Base-by-base conservation (phyloP, 1,139 yeast genomes). In the Pichia terricola region DNA sequence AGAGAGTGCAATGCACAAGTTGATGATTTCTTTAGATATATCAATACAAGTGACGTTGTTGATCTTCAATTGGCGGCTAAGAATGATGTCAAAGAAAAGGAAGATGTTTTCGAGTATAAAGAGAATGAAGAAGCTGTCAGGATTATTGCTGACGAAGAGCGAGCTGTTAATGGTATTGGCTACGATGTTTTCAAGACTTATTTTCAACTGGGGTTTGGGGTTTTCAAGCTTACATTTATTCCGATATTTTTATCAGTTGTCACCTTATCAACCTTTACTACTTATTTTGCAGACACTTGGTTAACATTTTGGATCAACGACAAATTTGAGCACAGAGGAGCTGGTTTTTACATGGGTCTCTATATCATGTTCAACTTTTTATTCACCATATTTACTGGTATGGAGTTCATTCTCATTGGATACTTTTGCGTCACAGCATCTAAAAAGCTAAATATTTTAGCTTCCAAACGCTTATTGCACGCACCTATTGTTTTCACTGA, bases 401-500 rank as follows among this genome's bases (percentile, higher is more conserved):
- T 68, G 53, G 69, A 75, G 45, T 79, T 74, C 57, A 56, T 66
- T 34, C 48, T 69, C 40, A 61, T 79, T 57, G 44, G 46, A 22
- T 46, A 43, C 10, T 45, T 49, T 58, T 70, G 87, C 3, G 73
- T 81, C 40, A 70, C 72, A 47, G 89, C 84, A 0, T 77, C 88
- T 1, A 75, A 67, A 46, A 69, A 64, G 38, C 61, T 82, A 38
- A 89, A 82, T 59, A 73, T 75, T 50, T 65, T 60, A 30, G 79
- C 82, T 86, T 82, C 84, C 0, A 53, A 54, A 7, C 64, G 81
- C 37, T 84, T 82, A 16, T 61, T 81, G 49, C 66, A 79, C 50
- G 78, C 88, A 0, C 89, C 89, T 47, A 79, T 82, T 86, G 69
- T 79, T 2, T 82, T 81, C 59, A 82, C 82, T 57, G 91, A 82